phyloP scores from a whole-genome alignment of 306 rosid species.

The Medicago lupulina region DNA sequence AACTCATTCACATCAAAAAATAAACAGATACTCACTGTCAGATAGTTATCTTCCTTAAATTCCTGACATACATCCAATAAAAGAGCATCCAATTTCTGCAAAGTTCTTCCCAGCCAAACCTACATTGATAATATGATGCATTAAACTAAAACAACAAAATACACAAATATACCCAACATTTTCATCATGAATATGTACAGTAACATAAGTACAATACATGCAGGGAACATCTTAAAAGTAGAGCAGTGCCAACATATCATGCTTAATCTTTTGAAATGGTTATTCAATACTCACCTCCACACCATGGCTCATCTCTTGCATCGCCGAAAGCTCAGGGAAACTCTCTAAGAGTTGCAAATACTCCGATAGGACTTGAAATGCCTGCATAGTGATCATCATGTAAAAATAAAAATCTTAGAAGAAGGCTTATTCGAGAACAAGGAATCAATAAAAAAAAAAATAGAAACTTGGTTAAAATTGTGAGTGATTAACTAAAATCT shows the following conservation, averaged over 20 bases:
- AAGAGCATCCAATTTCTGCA: slow-evolving; percentile 92
- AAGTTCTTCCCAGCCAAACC: slow-evolving; percentile 96
- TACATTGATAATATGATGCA: slow-evolving; percentile 39
- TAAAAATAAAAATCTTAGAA: slow-evolving; percentile 35
- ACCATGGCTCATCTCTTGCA: slow-evolving; percentile 92
- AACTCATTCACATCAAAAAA: slow-evolving; percentile 39
- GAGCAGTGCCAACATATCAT: slow-evolving; percentile 27
- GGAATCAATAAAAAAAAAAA: not conserved
- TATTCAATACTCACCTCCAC: slow-evolving; percentile 77
- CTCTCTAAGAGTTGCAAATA: slow-evolving; percentile 92
- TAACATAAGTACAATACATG: slow-evolving; percentile 16
- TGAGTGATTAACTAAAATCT: slow-evolving; percentile 36
- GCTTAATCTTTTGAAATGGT: slow-evolving; percentile 35
- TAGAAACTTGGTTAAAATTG: slow-evolving; percentile 17
- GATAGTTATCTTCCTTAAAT: slow-evolving; percentile 82
- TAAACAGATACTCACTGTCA: slow-evolving; percentile 68
- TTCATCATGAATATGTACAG: slow-evolving; percentile 21
- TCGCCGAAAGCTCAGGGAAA: slow-evolving; percentile 82
- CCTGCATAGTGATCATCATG: slow-evolving; percentile 61
- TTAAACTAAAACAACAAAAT: slow-evolving; percentile 34
- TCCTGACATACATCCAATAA: slow-evolving; percentile 95
- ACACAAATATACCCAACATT: slow-evolving; percentile 35
- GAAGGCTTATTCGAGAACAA: slow-evolving; percentile 31
- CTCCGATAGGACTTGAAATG: slow-evolving; percentile 96
- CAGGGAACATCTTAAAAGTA: not conserved